Evolutionary conservation across 176 grass and related monocot species (phyloP), one percentile per base, ranked within the genome.

Genomic region (maize (Zea mays)): DNA sequence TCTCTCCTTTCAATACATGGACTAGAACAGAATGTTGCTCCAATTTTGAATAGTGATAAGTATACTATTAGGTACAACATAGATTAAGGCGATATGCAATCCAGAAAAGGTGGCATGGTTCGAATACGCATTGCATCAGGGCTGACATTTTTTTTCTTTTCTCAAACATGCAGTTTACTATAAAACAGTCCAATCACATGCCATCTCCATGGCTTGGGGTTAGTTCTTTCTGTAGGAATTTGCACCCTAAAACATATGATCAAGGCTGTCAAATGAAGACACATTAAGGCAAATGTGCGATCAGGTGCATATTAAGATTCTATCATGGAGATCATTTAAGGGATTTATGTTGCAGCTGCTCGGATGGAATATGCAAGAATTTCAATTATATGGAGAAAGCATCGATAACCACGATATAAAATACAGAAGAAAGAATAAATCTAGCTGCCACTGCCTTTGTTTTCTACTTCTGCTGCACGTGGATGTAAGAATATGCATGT

Each of bases 351-450:
- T 57, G 38, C 16, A 76, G 46, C 56, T 16, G 43, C 5, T 45
- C 37, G 39, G 47, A 63, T 34, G 73, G 10, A 52, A 49, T 81
- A 39, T 37, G 60, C 13, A 75, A 37, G 39, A 66, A 47, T 69
- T 17, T 7, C 16, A 5, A 42, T 56, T 19, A 84, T 67, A 69
- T 39, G 10, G 1, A 76, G 3, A 60, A 35, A 20, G 61, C 12
- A 0, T 33, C n/a, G 49, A 4, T 49, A 76, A 20, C 55, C 43
- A 42, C 62, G 14, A 44, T 13, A 63, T 34, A n/a, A 19, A 38
- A 55, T 10, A 57, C 14, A 7, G 42, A 39, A 74, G 14, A 59
- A 39, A 13, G 12, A 76, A 59, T 58, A 76, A 69, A 70, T 49
- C 8, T 67, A 76, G 35, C 33, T 69, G 62, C 14, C 36, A 8